Evolutionary conservation across 2,329 filamentous ascomycete species (phyloP), one percentile per base, ranked within the genome.

Genomic region (Colletotrichum limetticola): DNA sequence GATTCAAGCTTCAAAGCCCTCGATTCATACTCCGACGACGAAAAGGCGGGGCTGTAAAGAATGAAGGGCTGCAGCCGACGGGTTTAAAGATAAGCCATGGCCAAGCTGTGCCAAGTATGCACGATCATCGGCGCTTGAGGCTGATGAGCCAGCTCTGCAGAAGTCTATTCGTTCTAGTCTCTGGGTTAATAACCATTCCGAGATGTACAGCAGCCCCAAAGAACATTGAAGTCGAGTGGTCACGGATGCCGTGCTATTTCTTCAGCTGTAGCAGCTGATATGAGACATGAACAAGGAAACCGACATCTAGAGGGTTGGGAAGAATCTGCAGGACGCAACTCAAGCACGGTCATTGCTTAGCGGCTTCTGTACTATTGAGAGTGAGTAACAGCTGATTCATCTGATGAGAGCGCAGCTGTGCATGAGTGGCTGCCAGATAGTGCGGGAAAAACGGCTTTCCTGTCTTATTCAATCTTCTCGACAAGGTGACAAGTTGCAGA

Each of bases 11-110:
- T 62, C 46, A 67, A 61, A 52, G 32, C 46, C 68, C 68, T 63
- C 19, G 14, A 7, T 67, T 52, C 63, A 67, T n/a, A 71, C 57
- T 22, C 49, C 57, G 64, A 61, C 22, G 49, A 22, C 22, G 35
- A 22, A 14, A 11, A 19, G n/a, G 4, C 9, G 42, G 9, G 14
- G 4, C 6, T 16, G 26, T 4, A 9, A 6, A 4, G 14, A 16
- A 19, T 42, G 37, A 6, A 42, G 37, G 16, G 8, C 16, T 30
- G 26, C 26, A 19, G 19, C 55, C 5, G 16, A 30, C 6, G 24
- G 12, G 16, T 28, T 19, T 32, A 24, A 57, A 26, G 0, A 28
- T 28, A 57, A 57, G 55, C 55, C n/a, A 30, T 9, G 12, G 22
- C 55, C 12, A 57, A 57, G 30, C n/a, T 59, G 42, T 19, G 42